A percentile compares a stretch with the other conserved stretches of the same genome.
Evolutionary conservation across 1,139 yeast species (phyloP).

Genomic region (Cylindricascospora bacillispora): DNA sequence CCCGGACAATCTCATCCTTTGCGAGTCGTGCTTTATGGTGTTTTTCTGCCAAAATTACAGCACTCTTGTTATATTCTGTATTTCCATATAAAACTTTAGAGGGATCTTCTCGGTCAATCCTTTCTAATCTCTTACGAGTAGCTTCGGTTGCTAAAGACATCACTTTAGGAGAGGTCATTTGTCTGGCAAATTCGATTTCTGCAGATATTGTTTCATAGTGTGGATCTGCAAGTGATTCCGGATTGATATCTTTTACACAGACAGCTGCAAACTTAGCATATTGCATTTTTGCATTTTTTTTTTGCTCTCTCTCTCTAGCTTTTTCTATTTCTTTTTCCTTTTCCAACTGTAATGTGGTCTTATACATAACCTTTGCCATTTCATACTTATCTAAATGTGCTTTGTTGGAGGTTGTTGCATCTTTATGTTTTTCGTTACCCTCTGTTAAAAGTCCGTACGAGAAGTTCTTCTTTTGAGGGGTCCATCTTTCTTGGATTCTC

Average conservation of each 20-base stretch:
- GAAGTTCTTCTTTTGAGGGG: slow-evolving; percentile 16
- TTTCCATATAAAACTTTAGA: slow-evolving; percentile 27
- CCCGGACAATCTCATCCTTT: slow-evolving; percentile 10
- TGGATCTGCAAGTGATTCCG: slow-evolving; percentile 7
- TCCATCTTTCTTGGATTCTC: slow-evolving; percentile 15
- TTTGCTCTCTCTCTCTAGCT: slow-evolving; percentile 1
- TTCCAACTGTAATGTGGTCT: slow-evolving; percentile 11
- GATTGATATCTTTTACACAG: slow-evolving; percentile 30
- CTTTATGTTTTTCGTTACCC: slow-evolving; percentile 3
- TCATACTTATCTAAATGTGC: slow-evolving; percentile 11
- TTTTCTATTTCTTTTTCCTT: slow-evolving; percentile 5
- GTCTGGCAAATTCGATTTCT: slow-evolving; percentile 7
- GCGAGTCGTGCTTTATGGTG: slow-evolving; percentile 29
- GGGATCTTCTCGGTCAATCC: slow-evolving; percentile 30
- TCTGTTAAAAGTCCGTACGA: slow-evolving; percentile 13
- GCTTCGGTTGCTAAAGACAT: slow-evolving; percentile 48
- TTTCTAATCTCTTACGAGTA: slow-evolving; percentile 39
- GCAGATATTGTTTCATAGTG: slow-evolving; percentile 4
- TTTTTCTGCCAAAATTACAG: slow-evolving; percentile 41
- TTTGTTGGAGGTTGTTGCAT: slow-evolving; percentile 4
- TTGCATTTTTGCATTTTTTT: slow-evolving; percentile 2
- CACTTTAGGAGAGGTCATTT: slow-evolving; percentile 32
- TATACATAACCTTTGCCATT: slow-evolving; percentile 10
- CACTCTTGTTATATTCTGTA: slow-evolving; percentile 33
- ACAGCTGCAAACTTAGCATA: slow-evolving; percentile 37